A percentile compares a stretch with the other conserved stretches of the same genome.
These are phyloP conservation scores for Poteriospumella lacustris DNA, from an alignment of 108 stramenopile genomes.

Conservation along the genomic window DNA sequence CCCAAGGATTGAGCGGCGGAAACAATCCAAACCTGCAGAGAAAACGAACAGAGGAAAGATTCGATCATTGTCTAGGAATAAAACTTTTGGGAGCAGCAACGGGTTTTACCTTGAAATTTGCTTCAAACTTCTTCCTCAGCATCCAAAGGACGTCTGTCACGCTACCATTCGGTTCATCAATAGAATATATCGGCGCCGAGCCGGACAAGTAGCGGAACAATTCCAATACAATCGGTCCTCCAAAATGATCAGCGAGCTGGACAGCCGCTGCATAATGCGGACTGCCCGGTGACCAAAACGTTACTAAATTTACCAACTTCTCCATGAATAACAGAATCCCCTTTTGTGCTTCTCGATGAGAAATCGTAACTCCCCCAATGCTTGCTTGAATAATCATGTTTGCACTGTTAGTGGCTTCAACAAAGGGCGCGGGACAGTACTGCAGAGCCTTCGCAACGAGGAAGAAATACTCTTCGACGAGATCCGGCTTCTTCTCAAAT, in stretches of 20 bases:
- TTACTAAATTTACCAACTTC: background rate
- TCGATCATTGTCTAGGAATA: background rate
- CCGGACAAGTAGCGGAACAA: background rate
- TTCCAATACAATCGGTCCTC: background rate
- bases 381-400: background rate
- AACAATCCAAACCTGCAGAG: background rate
- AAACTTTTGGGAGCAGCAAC: background rate
- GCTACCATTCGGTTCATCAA: slow-evolving; percentile 24
- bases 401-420: background rate
- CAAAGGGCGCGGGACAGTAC: background rate
- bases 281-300: background rate
- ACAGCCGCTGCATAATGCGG: background rate
- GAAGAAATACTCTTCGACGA: slow-evolving; percentile 28
- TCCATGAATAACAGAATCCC: slow-evolving; percentile 22
- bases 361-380: background rate
- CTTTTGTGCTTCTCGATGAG: slow-evolving; percentile 25
- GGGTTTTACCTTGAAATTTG: background rate
- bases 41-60: background rate
- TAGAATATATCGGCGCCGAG: background rate
- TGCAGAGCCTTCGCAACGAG: slow-evolving; percentile 13
- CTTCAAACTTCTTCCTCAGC: background rate
- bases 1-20: background rate
- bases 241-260: background rate
- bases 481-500: slow-evolving; percentile 17
- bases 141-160: slow-evolving; percentile 15